Conservation (phyloP, 331 rosid genomes). For the Malus hybrid region DNA sequence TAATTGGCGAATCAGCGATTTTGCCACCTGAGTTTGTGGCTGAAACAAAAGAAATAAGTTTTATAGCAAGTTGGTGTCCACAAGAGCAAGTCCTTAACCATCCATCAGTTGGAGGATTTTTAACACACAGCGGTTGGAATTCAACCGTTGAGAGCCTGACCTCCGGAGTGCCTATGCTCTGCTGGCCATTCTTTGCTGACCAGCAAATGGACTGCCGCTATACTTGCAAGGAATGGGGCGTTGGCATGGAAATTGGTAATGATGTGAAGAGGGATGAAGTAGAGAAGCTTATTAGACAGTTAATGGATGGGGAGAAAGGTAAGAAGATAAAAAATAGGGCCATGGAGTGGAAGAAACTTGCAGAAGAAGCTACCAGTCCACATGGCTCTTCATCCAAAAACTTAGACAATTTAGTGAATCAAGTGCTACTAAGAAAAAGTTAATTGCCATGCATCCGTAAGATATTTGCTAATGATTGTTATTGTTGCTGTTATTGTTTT, state of each 20-base stretch:
- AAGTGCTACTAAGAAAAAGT: not conserved
- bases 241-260: not conserved
- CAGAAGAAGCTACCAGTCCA: not conserved
- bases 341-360: slow-evolving; percentile 4
- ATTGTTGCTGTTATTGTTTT: too few relatives aligned
- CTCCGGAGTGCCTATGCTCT: not conserved
- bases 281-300: not conserved
- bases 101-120: not conserved
- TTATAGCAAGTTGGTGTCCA: slow-evolving; percentile 3
- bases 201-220: not conserved
- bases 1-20: not conserved
- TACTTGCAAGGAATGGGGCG: slow-evolving; percentile 1
- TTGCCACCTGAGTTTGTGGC: not conserved
- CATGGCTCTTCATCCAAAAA: not conserved
- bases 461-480: too few relatives aligned
- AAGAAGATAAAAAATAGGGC: not conserved
- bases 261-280: slow-evolving; percentile 7
- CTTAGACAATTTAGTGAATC: slow-evolving; percentile 1
- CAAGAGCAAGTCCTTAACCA: slow-evolving; percentile 15
- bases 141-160: not conserved
- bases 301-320: slow-evolving; percentile 2
- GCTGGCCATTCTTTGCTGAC: not conserved
- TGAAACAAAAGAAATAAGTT: not conserved
- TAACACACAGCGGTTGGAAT: slow-evolving; percentile 1
- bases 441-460: too few relatives aligned